Evolutionary conservation across 2,329 filamentous ascomycete species (phyloP), one percentile per base, ranked within the genome.

Genomic region (Fragosphaeria purpurea): DNA sequence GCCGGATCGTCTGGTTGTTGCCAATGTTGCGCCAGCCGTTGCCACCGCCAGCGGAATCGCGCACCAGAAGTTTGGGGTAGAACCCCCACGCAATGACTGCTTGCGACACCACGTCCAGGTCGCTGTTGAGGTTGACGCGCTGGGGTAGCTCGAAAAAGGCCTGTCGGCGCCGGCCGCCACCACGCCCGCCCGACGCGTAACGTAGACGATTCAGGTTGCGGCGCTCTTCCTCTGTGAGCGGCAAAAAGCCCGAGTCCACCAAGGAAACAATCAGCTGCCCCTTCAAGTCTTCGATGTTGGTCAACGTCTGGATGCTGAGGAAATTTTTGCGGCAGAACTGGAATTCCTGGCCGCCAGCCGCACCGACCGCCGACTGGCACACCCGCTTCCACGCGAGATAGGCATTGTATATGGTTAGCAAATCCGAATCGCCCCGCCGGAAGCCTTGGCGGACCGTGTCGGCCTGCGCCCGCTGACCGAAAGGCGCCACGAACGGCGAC

Each of bases 271-370:
- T 74, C 0, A 98, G 79, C 61, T 98, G 93, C 6, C 86, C 86
- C 67, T 97, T 98, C 48, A 97, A 76, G 59, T 98, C 93, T 65
- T 98, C 93, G 56, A 98, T 95, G 56, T 93, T 95, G 44, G 82
- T 75, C 4, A 98, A 75, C 4, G 88, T 93, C 63, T 94, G 89
- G n/a, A 85, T 77, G 54, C 84, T 91, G 48, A 98, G 77, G 62
- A 90, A 96, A 66, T 95, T 95, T 70, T 95, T 96, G 60, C 85
- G 83, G 69, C 93, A 98, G 67, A 94, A 98, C 57, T 89, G 80
- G 60, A 84, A 87, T 61, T 97, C 91, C 46, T 85, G 88, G 44
- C 79, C 75, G 7, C 77, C 75, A 0, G 61, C 57, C 4, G 66
- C 68, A 0, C 62, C 58, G 7, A 65, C 69, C 1, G 82, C 77